Evolutionary conservation across 345 rosid species (phyloP).

Genomic region (Rhizophora apiculata): DNA sequence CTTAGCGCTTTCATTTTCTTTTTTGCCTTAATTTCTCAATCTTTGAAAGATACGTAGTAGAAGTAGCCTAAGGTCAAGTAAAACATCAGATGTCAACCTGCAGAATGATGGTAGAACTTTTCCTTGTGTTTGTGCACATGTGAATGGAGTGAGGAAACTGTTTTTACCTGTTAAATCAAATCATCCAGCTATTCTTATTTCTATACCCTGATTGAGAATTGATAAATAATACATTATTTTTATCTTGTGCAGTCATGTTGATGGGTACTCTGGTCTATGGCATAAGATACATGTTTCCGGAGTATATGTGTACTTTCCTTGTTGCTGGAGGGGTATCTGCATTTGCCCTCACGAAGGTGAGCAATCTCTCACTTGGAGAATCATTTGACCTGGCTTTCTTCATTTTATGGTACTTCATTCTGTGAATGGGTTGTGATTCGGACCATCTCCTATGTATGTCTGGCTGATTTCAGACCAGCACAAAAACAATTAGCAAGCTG

Average conservation of each 20-base stretch:
- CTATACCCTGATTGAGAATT: not conserved
- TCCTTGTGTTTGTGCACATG: not conserved
- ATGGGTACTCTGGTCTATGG: conserved; percentile 93
- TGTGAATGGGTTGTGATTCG: conserved; percentile 1
- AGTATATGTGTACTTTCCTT: conserved; percentile 79
- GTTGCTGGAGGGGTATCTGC: conserved; percentile 93
- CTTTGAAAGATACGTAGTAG: no score
- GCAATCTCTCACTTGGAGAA: not conserved
- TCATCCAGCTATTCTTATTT: no score
- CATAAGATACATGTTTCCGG: conserved; percentile 70
- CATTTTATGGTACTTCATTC: not conserved
- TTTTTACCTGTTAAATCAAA: no score
- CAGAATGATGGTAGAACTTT: not conserved
- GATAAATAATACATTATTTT: conserved; percentile 9
- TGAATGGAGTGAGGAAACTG: no score
- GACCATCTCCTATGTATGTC: not conserved
- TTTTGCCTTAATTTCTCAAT: no score
- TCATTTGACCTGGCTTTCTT: not conserved
- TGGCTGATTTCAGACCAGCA: conserved; percentile 67
- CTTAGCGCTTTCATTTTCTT: no score
- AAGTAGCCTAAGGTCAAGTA: no score
- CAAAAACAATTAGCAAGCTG: conserved; percentile 89
- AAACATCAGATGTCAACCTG: not conserved
- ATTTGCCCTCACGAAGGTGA: conserved; percentile 86
- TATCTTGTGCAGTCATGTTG: conserved; percentile 68